phyloP scores from a whole-genome alignment of 164 flowering plant species.

The Aristolochia contorta region DNA sequence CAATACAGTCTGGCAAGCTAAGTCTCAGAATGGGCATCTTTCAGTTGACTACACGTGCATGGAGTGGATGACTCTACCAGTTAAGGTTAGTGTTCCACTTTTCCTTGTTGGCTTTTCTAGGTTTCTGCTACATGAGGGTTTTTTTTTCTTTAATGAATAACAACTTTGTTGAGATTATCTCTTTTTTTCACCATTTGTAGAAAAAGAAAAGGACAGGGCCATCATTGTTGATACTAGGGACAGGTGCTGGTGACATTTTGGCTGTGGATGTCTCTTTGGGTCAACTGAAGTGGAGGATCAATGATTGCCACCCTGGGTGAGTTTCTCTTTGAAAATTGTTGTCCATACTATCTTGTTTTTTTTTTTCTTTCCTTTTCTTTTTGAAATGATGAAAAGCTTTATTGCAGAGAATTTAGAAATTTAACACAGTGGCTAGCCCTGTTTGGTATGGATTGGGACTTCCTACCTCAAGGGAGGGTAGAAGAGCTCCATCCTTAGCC shows the following conservation, averaged over 20 bases:
- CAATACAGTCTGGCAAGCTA: slow-evolving; percentile 22
- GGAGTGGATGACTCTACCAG: slow-evolving; percentile 63
- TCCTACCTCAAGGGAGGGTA: too few relatives aligned
- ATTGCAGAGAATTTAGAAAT: too few relatives aligned
- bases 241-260: slow-evolving; percentile 83
- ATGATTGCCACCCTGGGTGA: slow-evolving; percentile 95
- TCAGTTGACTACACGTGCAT: slow-evolving; percentile 88
- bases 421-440: too few relatives aligned
- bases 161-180: neutral
- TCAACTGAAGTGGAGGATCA: slow-evolving; percentile 67
- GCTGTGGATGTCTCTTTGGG: slow-evolving; percentile 84
- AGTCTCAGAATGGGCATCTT: slow-evolving; percentile 64
- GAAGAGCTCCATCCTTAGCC: too few relatives aligned
- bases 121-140: neutral
- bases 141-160: too few relatives aligned
- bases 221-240: slow-evolving; percentile 65
- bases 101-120: neutral
- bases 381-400: too few relatives aligned
- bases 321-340: slow-evolving; percentile 9
- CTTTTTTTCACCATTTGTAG: slow-evolving; percentile 26
- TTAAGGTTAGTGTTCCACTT: slow-evolving; percentile 36
- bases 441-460: too few relatives aligned
- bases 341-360: too few relatives aligned
- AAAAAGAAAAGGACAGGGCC: slow-evolving; percentile 53
- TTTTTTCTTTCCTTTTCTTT: too few relatives aligned